Evolutionary conservation across 2,329 filamentous ascomycete species (phyloP).

Genomic region (Piedraia hortae): DNA sequence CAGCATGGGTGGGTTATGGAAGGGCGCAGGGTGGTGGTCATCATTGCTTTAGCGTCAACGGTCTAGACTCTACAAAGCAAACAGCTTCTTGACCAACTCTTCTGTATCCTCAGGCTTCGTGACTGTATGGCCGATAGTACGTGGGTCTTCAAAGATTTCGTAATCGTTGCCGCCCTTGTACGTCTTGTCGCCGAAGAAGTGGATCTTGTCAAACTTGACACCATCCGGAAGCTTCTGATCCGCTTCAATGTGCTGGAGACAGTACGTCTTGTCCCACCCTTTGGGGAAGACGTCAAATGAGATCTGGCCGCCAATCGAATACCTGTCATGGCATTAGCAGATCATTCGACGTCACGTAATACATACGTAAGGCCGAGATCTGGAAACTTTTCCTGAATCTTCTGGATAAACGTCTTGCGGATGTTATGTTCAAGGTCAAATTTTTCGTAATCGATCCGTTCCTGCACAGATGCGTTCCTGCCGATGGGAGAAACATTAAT

Average conservation of each 20-base stretch:
- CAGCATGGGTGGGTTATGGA: no score
- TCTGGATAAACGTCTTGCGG: conserved; percentile 46
- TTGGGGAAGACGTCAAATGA: conserved; percentile 93
- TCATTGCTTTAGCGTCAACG: no score
- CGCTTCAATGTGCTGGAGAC: conserved; percentile 58
- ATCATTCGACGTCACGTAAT: not conserved
- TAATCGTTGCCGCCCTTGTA: conserved; percentile 78
- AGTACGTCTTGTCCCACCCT: conserved; percentile 98
- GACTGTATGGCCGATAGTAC: conserved; percentile 69
- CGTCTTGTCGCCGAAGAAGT: conserved; percentile 98
- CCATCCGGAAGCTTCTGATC: conserved; percentile 40
- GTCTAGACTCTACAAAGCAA: conserved; percentile 22
- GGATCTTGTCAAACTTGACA: conserved; percentile 58
- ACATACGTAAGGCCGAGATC: conserved; percentile 62
- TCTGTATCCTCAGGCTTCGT: conserved; percentile 59
- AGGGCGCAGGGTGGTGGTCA: no score
- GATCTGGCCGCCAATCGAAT: conserved; percentile 88
- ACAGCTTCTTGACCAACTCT: conserved; percentile 51
- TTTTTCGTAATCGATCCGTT: conserved; percentile 56
- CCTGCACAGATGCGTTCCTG: conserved; percentile 54
- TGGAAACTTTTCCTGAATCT: conserved; percentile 53
- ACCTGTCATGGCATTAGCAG: no score
- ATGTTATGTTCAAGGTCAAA: conserved; percentile 59
- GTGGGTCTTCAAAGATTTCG: conserved; percentile 63
- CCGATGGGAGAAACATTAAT: conserved; percentile 65